Conservation (phyloP, 129 eudicot genomes). For the Lonicera japonica region DNA sequence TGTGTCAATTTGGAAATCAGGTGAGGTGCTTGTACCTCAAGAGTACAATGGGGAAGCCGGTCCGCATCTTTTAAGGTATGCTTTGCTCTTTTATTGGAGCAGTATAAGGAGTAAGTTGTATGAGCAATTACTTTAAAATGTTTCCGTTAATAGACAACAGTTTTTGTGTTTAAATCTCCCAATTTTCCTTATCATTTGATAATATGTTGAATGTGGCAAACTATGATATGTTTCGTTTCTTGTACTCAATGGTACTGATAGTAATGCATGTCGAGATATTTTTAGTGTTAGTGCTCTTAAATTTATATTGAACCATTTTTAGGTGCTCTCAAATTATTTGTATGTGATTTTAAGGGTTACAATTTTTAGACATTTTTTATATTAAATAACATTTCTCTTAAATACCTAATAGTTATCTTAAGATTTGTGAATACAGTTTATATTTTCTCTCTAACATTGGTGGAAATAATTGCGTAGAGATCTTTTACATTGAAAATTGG, state of each 20-base stretch:
- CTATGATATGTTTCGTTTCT: background rate
- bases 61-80: slow-evolving; percentile 10
- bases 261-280: background rate
- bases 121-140: background rate
- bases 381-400: no score
- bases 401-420: no score
- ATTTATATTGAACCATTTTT: no score
- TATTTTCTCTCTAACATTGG: no score
- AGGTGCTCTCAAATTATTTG: no score
- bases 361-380: no score
- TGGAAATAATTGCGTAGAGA: no score
- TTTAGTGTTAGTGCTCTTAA: no score
- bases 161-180: background rate
- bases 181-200: no score
- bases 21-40: slow-evolving; percentile 19
- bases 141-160: background rate
- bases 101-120: background rate
- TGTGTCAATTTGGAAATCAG: slow-evolving; percentile 1
- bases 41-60: slow-evolving; percentile 13
- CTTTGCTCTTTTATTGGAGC: background rate
- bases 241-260: background rate
- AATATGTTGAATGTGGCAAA: background rate
- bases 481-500: no score
- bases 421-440: no score
- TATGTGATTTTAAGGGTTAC: no score